These are phyloP conservation scores for Ascomycota sp. DNA, from an alignment of 2,329 filamentous ascomycete genomes.

Conservation along the genomic window DNA sequence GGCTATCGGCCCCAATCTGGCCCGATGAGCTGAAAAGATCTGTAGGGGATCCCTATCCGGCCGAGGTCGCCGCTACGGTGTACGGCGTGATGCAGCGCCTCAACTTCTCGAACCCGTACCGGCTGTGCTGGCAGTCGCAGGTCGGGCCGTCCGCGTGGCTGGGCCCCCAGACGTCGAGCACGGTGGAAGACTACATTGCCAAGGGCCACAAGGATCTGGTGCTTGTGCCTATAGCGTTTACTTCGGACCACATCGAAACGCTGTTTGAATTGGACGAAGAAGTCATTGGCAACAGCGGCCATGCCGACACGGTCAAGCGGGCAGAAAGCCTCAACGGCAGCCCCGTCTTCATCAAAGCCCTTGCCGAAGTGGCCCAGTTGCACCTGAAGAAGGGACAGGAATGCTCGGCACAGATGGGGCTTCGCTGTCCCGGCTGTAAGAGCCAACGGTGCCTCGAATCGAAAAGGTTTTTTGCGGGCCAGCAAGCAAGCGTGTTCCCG, in stretches of 20 bases:
- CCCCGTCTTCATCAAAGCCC: slow-evolving; percentile 70
- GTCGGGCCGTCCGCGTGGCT: slow-evolving; percentile 92
- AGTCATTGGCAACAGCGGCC: slow-evolving; percentile 73
- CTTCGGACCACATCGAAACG: slow-evolving; percentile 97
- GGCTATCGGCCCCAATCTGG: not conserved
- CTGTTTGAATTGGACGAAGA: slow-evolving; percentile 86
- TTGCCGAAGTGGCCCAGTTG: slow-evolving; percentile 67
- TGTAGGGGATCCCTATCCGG: slow-evolving; percentile 75
- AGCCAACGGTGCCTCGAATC: slow-evolving; percentile 72
- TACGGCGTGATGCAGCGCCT: slow-evolving; percentile 91
- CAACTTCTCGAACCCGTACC: slow-evolving; percentile 74
- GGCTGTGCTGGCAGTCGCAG: slow-evolving; percentile 94
- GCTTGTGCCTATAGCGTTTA: slow-evolving; percentile 90
- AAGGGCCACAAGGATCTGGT: slow-evolving; percentile 84
- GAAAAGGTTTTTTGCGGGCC: slow-evolving; percentile 42
- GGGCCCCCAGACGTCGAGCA: slow-evolving; percentile 76
- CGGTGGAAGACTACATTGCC: slow-evolving; percentile 72
- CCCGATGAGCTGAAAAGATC: slow-evolving; percentile 13
- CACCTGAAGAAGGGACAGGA: slow-evolving; percentile 50
- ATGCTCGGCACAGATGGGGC: slow-evolving; percentile 68
- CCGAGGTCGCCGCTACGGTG: slow-evolving; percentile 88
- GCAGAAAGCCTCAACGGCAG: slow-evolving; percentile 85
- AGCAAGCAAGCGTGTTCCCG: slow-evolving; percentile 10
- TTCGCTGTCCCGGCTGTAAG: slow-evolving; percentile 84
- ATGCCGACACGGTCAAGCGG: slow-evolving; percentile 64